These are phyloP conservation scores for Porodaedalea pini DNA, from an alignment of 1,284 basidiomycete species.

Conservation along the genomic window DNA sequence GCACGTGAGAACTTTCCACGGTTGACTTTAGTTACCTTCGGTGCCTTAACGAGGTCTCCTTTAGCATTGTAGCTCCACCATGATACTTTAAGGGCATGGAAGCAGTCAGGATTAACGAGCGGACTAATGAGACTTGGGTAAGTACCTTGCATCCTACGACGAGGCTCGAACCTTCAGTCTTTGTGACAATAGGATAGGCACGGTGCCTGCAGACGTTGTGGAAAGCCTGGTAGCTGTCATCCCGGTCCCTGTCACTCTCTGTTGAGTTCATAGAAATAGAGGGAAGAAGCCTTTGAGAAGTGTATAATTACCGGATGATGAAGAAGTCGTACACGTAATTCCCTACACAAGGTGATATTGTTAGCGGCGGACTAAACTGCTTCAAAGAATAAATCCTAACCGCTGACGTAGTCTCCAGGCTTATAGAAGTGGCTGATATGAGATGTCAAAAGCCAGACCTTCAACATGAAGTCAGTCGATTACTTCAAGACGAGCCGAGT, in stretches of 20 bases:
- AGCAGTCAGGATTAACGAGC: not conserved
- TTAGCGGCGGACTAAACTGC: too few species aligned
- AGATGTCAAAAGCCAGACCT: slow-evolving; percentile 24
- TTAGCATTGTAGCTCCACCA: slow-evolving; percentile 29
- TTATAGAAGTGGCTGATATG: slow-evolving; percentile 26
- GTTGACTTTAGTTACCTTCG: slow-evolving; percentile 14
- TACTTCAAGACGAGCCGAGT: not conserved
- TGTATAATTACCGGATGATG: slow-evolving; percentile 13
- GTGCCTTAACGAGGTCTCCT: slow-evolving; percentile 27
- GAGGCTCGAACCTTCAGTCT: slow-evolving; percentile 24
- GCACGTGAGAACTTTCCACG: not conserved
- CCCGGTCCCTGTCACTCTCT: slow-evolving; percentile 18
- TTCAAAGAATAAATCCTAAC: slow-evolving; percentile 4
- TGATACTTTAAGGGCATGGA: slow-evolving; percentile 20
- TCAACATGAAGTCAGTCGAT: not conserved
- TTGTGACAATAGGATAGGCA: slow-evolving; percentile 28
- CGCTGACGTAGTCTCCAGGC: slow-evolving; percentile 26
- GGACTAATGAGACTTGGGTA: not conserved
- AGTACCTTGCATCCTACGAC: slow-evolving; percentile 26
- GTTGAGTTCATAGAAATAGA: not conserved
- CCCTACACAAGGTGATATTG: not conserved
- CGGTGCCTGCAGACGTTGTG: slow-evolving; percentile 27
- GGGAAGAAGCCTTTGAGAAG: not conserved
- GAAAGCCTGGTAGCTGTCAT: slow-evolving; percentile 23
- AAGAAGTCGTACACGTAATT: slow-evolving; percentile 21